Evolutionary conservation across 129 eudicot genomes (phyloP), one percentile per base, ranked within the genome.

Genomic region (Daucus carota): DNA sequence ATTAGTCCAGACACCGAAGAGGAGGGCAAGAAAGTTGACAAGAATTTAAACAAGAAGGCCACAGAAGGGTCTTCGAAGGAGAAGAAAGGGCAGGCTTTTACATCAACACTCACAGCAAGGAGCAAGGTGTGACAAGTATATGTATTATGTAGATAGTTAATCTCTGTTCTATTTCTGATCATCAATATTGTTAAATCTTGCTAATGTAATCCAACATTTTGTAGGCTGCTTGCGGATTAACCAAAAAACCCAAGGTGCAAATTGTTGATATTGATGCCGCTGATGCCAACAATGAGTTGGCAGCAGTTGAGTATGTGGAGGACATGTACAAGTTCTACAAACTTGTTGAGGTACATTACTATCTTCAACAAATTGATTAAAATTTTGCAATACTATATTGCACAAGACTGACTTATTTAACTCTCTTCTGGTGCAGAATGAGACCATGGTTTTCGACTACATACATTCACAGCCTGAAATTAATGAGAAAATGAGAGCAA

Each of bases 321-420:
- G 98, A 92, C 10, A 86, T 92, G 2, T 92, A 92, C 96, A 83
- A 78, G 28, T 92, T 86, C 83, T 93, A 90, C 81, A 88, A 87
- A 77, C 80, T 78, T 47, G 86, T 75, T 33, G 97, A 93, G 97
- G 97, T 93, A 80, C 22, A 63, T 63, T 13, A 15, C 5, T 63
- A 9, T 57, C 31, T 57, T 2, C 15, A 22, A 9, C 31, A n/a
- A 57, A n/a, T 57, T 57, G 15, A n/a, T n/a, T 57, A n/a, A 5
- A 57, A 57, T 5, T 54, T 57, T 2, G 40, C 5, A 36, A 54
- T 54, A n/a, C 65, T 57, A 24, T 24, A 57, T 8, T 57, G 65
- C 5, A n/a, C 65, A 57, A 9, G 31, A 8, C 62, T 57, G 31
- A 54, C 29, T 24, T 0, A 10, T 54, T n/a, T 0, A 57, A 57